A percentile compares a stretch with the other conserved stretches of the same genome.
These are phyloP conservation scores for Globisporangium okanoganense DNA, from an alignment of 352 stramenopile genomes.

Conservation along the genomic window DNA sequence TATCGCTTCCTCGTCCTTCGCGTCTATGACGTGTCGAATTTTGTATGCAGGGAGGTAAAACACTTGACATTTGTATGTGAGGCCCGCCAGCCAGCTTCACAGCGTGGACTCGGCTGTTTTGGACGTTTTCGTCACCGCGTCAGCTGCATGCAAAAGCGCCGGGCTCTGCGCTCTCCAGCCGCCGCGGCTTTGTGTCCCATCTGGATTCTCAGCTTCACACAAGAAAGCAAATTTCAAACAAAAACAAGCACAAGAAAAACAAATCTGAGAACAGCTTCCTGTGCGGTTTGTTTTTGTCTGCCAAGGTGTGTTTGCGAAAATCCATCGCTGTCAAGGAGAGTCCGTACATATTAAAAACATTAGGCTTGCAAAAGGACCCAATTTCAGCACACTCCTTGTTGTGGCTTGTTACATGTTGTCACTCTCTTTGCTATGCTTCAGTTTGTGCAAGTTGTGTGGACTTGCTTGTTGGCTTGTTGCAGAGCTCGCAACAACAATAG, in stretches of 20 bases:
- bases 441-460: not conserved
- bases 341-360: too few relatives aligned
- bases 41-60: not conserved
- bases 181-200: not conserved
- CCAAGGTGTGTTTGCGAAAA: not conserved
- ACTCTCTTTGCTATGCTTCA: not conserved
- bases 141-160: not conserved
- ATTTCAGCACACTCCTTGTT: not conserved
- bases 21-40: too few relatives aligned
- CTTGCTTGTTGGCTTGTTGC: too few relatives aligned
- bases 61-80: not conserved
- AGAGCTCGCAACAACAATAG: too few relatives aligned
- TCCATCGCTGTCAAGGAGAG: not conserved
- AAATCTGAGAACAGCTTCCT: not conserved
- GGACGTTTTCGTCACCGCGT: constrained; percentile 1
- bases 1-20: not conserved
- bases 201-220: not conserved
- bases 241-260: not conserved
- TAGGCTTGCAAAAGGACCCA: not conserved
- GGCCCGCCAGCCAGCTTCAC: not conserved
- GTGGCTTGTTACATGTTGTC: too few relatives aligned
- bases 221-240: not conserved
- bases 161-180: constrained; percentile 1
- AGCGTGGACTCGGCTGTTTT: not conserved
- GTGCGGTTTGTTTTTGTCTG: not conserved